These are phyloP conservation scores for maize (Zea mays) DNA, from an alignment of 176 grass and related monocot species.

Conservation along the genomic window DNA sequence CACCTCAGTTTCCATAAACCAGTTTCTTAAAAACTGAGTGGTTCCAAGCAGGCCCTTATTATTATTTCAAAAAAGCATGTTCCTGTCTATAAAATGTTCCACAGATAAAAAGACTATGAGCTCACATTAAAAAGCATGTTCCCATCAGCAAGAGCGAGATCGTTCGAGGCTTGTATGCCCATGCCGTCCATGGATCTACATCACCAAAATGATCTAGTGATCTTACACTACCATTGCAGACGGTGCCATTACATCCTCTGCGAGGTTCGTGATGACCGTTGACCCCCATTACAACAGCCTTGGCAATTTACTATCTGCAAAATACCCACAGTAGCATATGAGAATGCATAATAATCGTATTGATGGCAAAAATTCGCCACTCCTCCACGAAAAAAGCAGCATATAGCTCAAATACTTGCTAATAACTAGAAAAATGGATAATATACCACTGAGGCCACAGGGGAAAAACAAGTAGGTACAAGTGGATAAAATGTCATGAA, in stretches of 20 bases:
- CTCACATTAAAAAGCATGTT: conserved; percentile 91
- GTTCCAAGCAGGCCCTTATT: not conserved
- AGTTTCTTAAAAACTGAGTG: too few relatives aligned
- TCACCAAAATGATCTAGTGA: conserved; percentile 60
- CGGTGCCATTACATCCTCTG: conserved; percentile 40
- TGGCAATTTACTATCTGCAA: conserved; percentile 33
- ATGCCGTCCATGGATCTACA: conserved; percentile 95
- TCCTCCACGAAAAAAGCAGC: not conserved
- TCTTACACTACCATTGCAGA: conserved; percentile 51
- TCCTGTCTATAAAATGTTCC: not conserved
- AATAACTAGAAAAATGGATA: conserved; percentile 1
- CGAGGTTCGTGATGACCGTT: conserved; percentile 52
- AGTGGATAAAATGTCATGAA: conserved; percentile 26
- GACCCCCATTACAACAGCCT: conserved; percentile 52
- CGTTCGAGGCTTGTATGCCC: conserved; percentile 90
- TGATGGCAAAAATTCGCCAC: not conserved
- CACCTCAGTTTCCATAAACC: too few relatives aligned
- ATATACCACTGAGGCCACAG: not conserved
- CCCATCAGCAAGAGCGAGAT: conserved; percentile 78
- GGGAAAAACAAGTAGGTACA: conserved; percentile 7
- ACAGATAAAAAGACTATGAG: conserved; percentile 2
- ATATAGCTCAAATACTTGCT: not conserved
- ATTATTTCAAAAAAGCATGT: not conserved
- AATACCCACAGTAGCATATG: conserved; percentile 5
- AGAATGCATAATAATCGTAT: conserved; percentile 34